Evolutionary conservation across 257 asterid genomes (phyloP), one percentile per base, ranked within the genome.

Genomic region (Voacanga thouarsii): DNA sequence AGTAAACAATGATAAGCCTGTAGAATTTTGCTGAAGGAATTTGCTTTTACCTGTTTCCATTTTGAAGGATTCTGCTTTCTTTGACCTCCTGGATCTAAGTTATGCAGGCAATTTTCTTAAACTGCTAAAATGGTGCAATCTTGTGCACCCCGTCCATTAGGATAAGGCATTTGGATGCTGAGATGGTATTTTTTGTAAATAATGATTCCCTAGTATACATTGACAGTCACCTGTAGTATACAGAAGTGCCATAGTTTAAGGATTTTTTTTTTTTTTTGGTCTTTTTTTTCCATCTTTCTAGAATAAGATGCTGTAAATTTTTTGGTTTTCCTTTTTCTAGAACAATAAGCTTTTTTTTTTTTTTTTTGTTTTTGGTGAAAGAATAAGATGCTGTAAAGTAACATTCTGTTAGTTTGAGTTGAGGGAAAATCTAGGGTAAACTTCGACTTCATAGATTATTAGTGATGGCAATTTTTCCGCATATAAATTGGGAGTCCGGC

Each of bases 1-100:
- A 76, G 91, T 88, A 85, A 87, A 72, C 63, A 89, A 81, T 59
- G 63, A 87, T 4, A 28, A 44, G 44, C 59, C 37, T 21, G 50
- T 33, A 43, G 59, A 50, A 4, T 67, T 74, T 45, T 60, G 72
- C 72, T 71, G 8, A 53, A 15, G 66, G 21, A 39, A 12, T 18
- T 47, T 30, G 15, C 7, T 30, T 64, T 51, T 2, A 65, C 82
- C 59, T 14, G 5, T 53, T 26, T 12, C 28, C 26, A 19, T 53
- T 49, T 49, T 15, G 7, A 53, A 53, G 26, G 63, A 7, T 33
- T 33, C 37, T 33, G 37, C 2, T 33, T 2, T 33, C 37, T 2
- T 2, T 33, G 37, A 33, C 37, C 37, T 33, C 37, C 37, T 33
- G 37, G 37, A 33, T 33, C 37, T 33, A 33, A 33, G 37, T 33